Base-by-base conservation (phyloP, 192 early-diverging fungal species). In the Entomortierella parvispora region DNA sequence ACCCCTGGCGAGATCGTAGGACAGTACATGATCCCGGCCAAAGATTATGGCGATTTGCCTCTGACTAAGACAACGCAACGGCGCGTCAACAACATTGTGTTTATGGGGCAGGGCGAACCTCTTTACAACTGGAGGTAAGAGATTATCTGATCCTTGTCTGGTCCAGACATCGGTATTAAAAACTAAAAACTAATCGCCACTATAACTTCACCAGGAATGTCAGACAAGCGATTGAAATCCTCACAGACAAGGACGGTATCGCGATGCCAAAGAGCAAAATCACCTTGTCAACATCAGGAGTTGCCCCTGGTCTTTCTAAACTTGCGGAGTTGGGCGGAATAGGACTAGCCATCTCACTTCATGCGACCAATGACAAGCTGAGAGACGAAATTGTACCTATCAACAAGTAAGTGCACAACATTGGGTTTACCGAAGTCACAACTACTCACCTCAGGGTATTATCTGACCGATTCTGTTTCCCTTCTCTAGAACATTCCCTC, bases 21-120 rank as follows among this genome's bases (percentile, higher is more conserved):
- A 17, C 90, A 91, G 65, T 90, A 89, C 42, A 89, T 90, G 89
- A 86, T 88, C 46, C 86, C 85, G 2, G 87, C 88, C 6, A 81
- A 82, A 58, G 80, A 81, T 45, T 78, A 80, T 33, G 82, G 79
- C 22, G 91, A 91, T 58, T 90, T 94, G 61, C 91, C 91, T 17
- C 64, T 87, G 1, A 31, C 37, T 17, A 61, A 80, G 7, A 66
- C 68, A 31, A 53, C 51, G 11, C 82, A 84, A 45, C 82, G 88
- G 40, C 82, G 55, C 2, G 80, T 95, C 20, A 87, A 86, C 23
- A 97, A 97, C 76, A 89, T 96, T 56, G 95, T 97, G 0, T 93
- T 94, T 62, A 97, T 97, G 95, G 95, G 95, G 26, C 93, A 95
- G 78, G 95, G 94, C 14, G 95, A 97, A 68, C 95, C 95, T 1